phyloP scores from a whole-genome alignment of 306 rosid species.

The Fragaria ananassa region DNA sequence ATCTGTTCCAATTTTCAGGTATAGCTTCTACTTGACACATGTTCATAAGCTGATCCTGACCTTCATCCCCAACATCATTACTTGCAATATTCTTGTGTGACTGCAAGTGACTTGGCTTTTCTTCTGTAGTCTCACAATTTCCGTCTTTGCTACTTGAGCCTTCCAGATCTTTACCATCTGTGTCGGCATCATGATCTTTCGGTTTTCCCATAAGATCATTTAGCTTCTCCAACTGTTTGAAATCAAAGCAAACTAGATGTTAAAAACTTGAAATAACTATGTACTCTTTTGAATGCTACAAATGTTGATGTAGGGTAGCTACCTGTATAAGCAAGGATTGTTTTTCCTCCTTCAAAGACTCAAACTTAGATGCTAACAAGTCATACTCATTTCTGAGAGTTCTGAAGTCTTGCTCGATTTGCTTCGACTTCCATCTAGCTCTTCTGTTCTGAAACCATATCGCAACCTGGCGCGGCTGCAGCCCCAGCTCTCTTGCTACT shows the following conservation, averaged over 20 bases:
- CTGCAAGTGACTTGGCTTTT: slow-evolving; percentile 15
- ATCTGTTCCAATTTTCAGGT: slow-evolving; percentile 56
- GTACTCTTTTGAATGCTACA: not conserved
- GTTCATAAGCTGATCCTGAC: slow-evolving; percentile 35
- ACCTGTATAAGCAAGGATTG: slow-evolving; percentile 74
- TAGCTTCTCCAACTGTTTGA: slow-evolving; percentile 56
- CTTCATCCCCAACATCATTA: slow-evolving; percentile 23
- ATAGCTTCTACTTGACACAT: slow-evolving; percentile 37
- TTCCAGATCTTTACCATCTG: slow-evolving; percentile 24
- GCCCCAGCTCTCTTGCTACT: slow-evolving; percentile 74
- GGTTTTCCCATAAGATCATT: slow-evolving; percentile 38
- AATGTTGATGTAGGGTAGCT: slow-evolving; percentile 1
- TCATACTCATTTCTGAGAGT: slow-evolving; percentile 65
- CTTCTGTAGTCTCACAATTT: slow-evolving; percentile 26
- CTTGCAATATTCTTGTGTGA: slow-evolving; percentile 29
- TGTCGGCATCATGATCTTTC: slow-evolving; percentile 26
- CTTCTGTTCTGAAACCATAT: slow-evolving; percentile 96
- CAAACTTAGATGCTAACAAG: slow-evolving; percentile 48
- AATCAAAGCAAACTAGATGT: slow-evolving; percentile 13
- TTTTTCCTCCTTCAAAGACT: slow-evolving; percentile 69
- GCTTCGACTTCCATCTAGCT: slow-evolving; percentile 94
- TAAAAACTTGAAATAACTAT: not conserved
- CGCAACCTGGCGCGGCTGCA: slow-evolving; percentile 92
- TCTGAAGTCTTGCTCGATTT: slow-evolving; percentile 65
- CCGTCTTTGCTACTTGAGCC: slow-evolving; percentile 37